phyloP scores from a whole-genome alignment of 495 filamentous ascomycete species.

The Ramalina intermedia region DNA sequence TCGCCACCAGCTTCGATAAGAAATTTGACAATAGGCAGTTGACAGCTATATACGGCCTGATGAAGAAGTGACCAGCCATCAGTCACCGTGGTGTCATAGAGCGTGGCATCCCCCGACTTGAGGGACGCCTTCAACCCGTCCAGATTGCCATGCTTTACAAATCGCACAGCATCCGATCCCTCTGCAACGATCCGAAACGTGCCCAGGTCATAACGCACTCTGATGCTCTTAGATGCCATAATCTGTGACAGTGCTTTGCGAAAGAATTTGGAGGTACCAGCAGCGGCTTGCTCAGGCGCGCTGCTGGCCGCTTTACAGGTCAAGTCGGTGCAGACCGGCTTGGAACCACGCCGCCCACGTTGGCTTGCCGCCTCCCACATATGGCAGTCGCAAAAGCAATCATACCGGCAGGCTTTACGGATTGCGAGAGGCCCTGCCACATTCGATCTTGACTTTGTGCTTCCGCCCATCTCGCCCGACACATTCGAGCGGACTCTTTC shows the following conservation, averaged over 20 bases:
- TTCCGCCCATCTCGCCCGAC: neutral
- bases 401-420: conserved; percentile 3
- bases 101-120: conserved; percentile 2
- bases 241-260: conserved; percentile 7
- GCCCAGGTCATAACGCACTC: conserved; percentile 8
- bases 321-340: neutral
- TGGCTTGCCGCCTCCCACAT: neutral
- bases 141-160: conserved; percentile 6
- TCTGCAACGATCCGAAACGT: conserved; percentile 8
- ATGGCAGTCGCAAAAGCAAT: conserved; percentile 8
- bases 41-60: conserved; percentile 5
- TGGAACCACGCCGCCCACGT: neutral
- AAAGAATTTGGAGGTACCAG: neutral
- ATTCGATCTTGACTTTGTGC: neutral
- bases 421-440: neutral
- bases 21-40: conserved; percentile 6
- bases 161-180: conserved; percentile 4
- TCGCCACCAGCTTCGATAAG: conserved; percentile 3
- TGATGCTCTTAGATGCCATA: conserved; percentile 4
- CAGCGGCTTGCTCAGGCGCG: neutral
- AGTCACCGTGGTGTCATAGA: conserved; percentile 5
- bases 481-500: neutral
- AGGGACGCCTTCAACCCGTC: conserved; percentile 5
- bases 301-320: neutral
- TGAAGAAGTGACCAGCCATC: conserved; percentile 13